Percentiles rank a stretch among this genome's conserved stretches.
These are phyloP conservation scores for Quambalaria eucalypti DNA, from an alignment of 1,284 basidiomycete genomes.

Conservation along the genomic window DNA sequence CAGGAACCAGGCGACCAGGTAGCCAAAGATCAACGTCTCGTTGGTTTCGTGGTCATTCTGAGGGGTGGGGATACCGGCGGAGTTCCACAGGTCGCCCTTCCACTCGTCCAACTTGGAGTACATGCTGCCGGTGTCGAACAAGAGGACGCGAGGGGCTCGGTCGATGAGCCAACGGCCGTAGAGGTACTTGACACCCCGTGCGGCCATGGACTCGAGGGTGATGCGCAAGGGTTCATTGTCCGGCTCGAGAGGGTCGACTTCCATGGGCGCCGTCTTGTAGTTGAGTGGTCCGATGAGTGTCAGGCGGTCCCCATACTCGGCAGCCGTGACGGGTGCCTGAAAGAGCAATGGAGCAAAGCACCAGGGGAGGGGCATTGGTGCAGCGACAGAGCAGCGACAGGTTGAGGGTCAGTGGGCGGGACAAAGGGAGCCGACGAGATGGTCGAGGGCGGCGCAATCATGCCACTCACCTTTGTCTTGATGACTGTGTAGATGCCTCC, in stretches of 20 bases:
- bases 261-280: conserved; percentile 97
- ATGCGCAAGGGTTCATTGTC: conserved; percentile 28
- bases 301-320: conserved; percentile 58
- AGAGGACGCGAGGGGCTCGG: conserved; percentile 80
- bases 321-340: conserved; percentile 30
- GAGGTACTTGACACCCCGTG: conserved; percentile 78
- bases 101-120: conserved; percentile 86
- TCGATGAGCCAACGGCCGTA: conserved; percentile 98
- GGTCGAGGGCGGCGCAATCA: background rate
- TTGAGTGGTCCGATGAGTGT: conserved; percentile 85
- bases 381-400: background rate
- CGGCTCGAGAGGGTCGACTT: conserved; percentile 88
- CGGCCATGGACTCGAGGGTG: conserved; percentile 38
- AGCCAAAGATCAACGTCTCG: conserved; percentile 97
- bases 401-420: background rate
- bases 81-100: conserved; percentile 95
- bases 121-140: conserved; percentile 87
- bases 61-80: conserved; percentile 91
- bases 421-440: too few relatives aligned
- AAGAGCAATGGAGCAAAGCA: conserved; percentile 10
- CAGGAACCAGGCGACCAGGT: conserved; percentile 98
- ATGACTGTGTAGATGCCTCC: conserved; percentile 99
- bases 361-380: conserved; percentile 49
- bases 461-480: conserved; percentile 72
- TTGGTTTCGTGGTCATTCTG: conserved; percentile 95